Base-by-base conservation (phyloP, 768 basidiomycete species). In the Hygrophoropsis aurantiaca region DNA sequence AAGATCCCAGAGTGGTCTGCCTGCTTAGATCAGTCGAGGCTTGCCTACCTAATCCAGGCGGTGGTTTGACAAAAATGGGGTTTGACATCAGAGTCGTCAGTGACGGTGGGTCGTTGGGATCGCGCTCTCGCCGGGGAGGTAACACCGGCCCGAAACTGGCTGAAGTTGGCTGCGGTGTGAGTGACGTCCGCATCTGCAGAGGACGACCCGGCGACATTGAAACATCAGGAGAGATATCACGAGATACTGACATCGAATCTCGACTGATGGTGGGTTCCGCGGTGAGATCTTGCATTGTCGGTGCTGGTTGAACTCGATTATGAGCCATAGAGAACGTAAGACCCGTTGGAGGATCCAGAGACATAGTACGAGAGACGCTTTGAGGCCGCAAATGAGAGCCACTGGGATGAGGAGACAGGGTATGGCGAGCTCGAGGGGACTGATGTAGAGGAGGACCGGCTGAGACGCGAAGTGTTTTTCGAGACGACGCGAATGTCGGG, bases 71-170 rank as follows among this genome's bases (percentile, higher is more conserved):
- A 58, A 89, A 90, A 46, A 77, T 72, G 18, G 87, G 87, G 57
- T 85, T 83, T 23, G 79, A 75, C 49, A 75, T 72, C 33, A 90
- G 75, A 43, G 77, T 52, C 23, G 75, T 74, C 24, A 90, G 64
- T 5, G 85, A 75, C 21, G 88, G 88, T 5, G 88, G 88, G 53
- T 88, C 86, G 18, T 85, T 84, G 26, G 67, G 62, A 52, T 84
- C 78, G 55, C 82, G 69, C 47, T 66, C 68, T 15, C 68, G 67
- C 35, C 68, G 64, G 16, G 64, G 59, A 8, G 68, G 71, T 21
- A 66, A 42, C 27, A 64, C 60, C 11, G 77, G 76, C 42, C 76
- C 76, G 41, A 77, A 76, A 2, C 52, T 57, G 16, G 62, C 57
- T 13, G 67, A 69, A 16, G 69, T 61, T 7, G 84, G 84, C 57